These are phyloP conservation scores for Neostapfia colusana DNA, from an alignment of 176 grass and related monocot genomes.

Conservation along the genomic window DNA sequence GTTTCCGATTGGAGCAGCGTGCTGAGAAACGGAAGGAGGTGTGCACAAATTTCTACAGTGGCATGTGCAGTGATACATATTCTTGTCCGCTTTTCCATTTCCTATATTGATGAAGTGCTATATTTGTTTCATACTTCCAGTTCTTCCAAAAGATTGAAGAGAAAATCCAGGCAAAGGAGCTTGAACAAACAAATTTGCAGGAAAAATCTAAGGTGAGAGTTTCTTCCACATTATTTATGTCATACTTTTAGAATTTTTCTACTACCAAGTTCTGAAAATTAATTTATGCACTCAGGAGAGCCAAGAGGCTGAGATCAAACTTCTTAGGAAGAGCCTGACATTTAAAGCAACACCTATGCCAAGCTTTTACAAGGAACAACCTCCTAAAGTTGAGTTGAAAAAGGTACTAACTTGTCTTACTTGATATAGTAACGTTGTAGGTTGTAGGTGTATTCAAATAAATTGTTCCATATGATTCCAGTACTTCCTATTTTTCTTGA, in stretches of 20 bases:
- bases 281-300: slow-evolving; percentile 62
- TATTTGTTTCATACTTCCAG: slow-evolving; percentile 35
- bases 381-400: slow-evolving; percentile 88
- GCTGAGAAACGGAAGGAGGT: slow-evolving; percentile 99
- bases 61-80: background rate
- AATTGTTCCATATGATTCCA: slow-evolving; percentile 18
- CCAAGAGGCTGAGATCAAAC: slow-evolving; percentile 94
- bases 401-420: slow-evolving; percentile 55
- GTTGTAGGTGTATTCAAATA: slow-evolving; percentile 9
- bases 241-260: slow-evolving; percentile 19
- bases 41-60: background rate
- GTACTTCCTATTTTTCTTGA: slow-evolving; percentile 10
- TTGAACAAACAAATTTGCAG: slow-evolving; percentile 87
- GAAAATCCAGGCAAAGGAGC: slow-evolving; percentile 79
- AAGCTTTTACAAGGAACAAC: slow-evolving; percentile 91
- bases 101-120: slow-evolving; percentile 9
- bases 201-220: slow-evolving; percentile 78
- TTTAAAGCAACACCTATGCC: slow-evolving; percentile 96
- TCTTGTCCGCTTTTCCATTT: background rate
- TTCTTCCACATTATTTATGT: slow-evolving; percentile 28
- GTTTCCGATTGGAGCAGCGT: slow-evolving; percentile 78
- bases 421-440: slow-evolving; percentile 2
- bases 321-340: slow-evolving; percentile 89
- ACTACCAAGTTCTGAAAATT: slow-evolving; percentile 28
- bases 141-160: slow-evolving; percentile 95